These are phyloP conservation scores for Cryptococcus sp. DNA, from an alignment of 1,284 basidiomycete species.

Conservation along the genomic window DNA sequence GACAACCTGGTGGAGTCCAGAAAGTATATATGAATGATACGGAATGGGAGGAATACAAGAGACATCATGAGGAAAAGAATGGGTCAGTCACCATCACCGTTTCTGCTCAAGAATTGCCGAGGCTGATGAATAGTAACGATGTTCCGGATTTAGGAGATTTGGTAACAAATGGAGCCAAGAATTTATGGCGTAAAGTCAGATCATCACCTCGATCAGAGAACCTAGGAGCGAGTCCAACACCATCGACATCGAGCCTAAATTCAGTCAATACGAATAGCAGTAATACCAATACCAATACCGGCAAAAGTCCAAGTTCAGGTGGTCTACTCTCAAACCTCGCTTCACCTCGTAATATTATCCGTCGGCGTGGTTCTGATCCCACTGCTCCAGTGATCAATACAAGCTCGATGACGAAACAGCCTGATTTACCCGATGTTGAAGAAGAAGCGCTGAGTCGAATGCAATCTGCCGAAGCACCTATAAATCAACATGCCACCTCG, in stretches of 20 bases:
- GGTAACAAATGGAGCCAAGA: constrained; percentile 34
- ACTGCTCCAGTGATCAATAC: not conserved
- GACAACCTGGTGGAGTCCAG: constrained; percentile 2
- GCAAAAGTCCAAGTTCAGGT: not conserved
- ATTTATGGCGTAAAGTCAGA: constrained; percentile 38
- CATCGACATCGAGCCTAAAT: not conserved
- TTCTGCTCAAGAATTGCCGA: constrained; percentile 23
- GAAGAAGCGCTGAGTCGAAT: not conserved
- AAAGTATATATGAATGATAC: constrained; percentile 41
- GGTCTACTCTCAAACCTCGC: not conserved
- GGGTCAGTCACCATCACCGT: constrained; percentile 21
- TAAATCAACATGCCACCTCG: not conserved
- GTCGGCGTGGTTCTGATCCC: not conserved
- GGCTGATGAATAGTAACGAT: constrained; percentile 23
- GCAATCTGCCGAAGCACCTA: not conserved
- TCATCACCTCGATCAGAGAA: not conserved
- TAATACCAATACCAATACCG: not conserved
- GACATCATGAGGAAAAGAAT: constrained; percentile 22
- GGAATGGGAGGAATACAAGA: constrained; percentile 44
- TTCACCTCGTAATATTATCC: not conserved
- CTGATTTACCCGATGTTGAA: not conserved
- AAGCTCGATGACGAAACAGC: not conserved
- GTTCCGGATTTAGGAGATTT: constrained; percentile 40
- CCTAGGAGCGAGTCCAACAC: not conserved
- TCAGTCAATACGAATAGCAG: not conserved